Percentiles rank a stretch among this genome's conserved stretches.
These are phyloP conservation scores for Tinospora cordifolia DNA, from an alignment of 164 flowering plant genomes.

Conservation along the genomic window DNA sequence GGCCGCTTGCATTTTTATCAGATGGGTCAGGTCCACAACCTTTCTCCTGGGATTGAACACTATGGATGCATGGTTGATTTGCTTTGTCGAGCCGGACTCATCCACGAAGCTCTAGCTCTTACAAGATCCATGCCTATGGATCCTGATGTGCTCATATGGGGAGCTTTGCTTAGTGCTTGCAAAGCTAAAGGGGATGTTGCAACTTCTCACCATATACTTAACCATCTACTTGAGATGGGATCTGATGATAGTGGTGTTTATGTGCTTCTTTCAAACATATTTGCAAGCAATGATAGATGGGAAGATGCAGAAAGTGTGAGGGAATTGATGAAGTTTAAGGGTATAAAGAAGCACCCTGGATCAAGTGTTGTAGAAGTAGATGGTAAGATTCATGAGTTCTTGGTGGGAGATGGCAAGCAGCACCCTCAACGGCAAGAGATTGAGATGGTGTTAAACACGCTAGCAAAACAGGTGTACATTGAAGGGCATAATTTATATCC, in stretches of 20 bases:
- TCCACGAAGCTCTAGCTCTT: conserved; percentile 39
- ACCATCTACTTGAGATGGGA: conserved; percentile 26
- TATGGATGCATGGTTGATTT: conserved; percentile 57
- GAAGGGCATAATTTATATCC: conserved; percentile 12
- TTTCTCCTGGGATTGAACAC: conserved; percentile 41
- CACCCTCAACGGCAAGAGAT: conserved; percentile 35
- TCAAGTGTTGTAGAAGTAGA: conserved; percentile 46
- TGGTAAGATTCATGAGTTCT: conserved; percentile 37
- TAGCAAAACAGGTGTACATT: conserved; percentile 19
- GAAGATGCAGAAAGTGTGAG: conserved; percentile 38
- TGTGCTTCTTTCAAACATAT: conserved; percentile 47
- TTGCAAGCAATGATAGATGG: conserved; percentile 43
- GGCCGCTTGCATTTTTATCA: conserved; percentile 29
- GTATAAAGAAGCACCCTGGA: conserved; percentile 42
- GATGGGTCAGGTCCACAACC: conserved; percentile 26
- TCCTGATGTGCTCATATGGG: conserved; percentile 49
- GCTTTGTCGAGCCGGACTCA: conserved; percentile 44
- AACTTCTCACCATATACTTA: conserved; percentile 25
- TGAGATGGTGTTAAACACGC: conserved; percentile 21
- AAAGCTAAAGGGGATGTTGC: conserved; percentile 29
- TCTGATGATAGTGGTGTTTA: conserved; percentile 40
- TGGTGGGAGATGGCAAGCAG: conserved; percentile 33
- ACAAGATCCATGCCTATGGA: conserved; percentile 36
- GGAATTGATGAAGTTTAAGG: conserved; percentile 39
- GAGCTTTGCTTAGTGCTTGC: conserved; percentile 52